Evolutionary conservation across 225 moss, liverwort and hornwort species (phyloP).

Genomic region (Physcomitrellopsis africana): DNA sequence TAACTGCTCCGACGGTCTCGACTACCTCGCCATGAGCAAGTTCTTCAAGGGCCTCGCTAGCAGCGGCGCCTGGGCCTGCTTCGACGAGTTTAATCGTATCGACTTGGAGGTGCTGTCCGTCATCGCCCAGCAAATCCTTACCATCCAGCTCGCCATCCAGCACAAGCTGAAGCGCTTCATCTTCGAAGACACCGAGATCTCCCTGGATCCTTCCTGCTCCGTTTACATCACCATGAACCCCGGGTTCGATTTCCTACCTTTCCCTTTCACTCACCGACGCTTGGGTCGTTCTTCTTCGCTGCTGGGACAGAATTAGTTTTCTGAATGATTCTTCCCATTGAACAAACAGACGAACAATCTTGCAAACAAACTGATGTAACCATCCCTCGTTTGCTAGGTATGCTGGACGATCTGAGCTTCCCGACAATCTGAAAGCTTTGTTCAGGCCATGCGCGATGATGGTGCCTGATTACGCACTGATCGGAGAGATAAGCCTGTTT

Average conservation of each 20-base stretch:
- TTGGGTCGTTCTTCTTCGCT: too few species aligned
- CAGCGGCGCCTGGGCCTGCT: slow-evolving; percentile 95
- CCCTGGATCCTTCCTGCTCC: slow-evolving; percentile 79
- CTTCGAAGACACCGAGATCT: slow-evolving; percentile 86
- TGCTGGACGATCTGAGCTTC: slow-evolving; percentile 85
- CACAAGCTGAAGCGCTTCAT: slow-evolving; percentile 83
- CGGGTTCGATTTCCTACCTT: slow-evolving; percentile 43
- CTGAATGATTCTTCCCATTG: too few species aligned
- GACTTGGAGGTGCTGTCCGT: slow-evolving; percentile 87
- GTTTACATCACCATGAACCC: slow-evolving; percentile 98
- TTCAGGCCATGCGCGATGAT: slow-evolving; percentile 97
- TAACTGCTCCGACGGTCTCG: slow-evolving; percentile 87
- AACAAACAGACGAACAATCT: too few species aligned
- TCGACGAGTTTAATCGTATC: slow-evolving; percentile 92
- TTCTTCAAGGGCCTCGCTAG: slow-evolving; percentile 93
- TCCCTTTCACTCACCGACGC: too few species aligned
- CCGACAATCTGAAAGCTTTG: slow-evolving; percentile 84
- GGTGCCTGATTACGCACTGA: slow-evolving; percentile 90
- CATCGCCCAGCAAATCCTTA: slow-evolving; percentile 85
- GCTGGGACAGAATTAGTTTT: too few species aligned
- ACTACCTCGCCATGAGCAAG: slow-evolving; percentile 90
- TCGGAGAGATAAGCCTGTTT: slow-evolving; percentile 90
- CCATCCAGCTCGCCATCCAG: slow-evolving; percentile 88
- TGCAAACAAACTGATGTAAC: too few species aligned
- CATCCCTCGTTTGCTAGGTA: slow-evolving; percentile 42